Base-by-base conservation (phyloP, 164 flowering plant species). In the Stephania japonica region DNA sequence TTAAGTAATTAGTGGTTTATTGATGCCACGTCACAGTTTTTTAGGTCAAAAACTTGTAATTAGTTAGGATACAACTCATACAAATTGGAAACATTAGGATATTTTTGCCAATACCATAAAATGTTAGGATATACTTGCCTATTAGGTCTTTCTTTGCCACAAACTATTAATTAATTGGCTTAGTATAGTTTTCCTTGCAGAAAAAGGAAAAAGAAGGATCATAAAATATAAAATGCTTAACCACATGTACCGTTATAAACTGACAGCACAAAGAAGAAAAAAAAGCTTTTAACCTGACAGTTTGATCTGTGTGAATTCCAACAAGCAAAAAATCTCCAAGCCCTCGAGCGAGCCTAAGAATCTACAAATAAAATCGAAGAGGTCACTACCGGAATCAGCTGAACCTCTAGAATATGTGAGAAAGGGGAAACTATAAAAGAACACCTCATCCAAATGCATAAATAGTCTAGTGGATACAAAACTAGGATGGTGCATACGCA, bases 321-420 rank as follows among this genome's bases (percentile, higher is more conserved):
- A 94, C 99, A 78, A 94, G 97, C 68, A 94, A 88, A 83, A 94
- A 94, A 79, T 94, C 99, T 69, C 99, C 99, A 78, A 91, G 94
- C 65, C 81, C 91, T 56, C 96, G 86, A 73, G 99, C 99, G 81
- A 87, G 81, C 86, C 84, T 89, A 70, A 94, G 76, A 63, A 92
- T 91, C 99, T 94, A 71, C 43, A 75, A 10, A 73, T 50, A 42
- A 80, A 47, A 63, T 14, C 59, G 74, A 18, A 38, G 76, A 56
- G 10, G 44, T 62, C 59, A 64, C 49, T 50, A 65, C 43, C 9
- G 16, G 11, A 26, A 56, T 10, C 38, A 56, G 7, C 18, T 25
- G 24, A 59, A 32, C 14, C 19, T 59, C 23, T 59, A 16, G 23
- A 5, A n/a, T 64, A 32, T 24, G 41, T 24, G 25, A 25, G 18